These are phyloP conservation scores for Pleurotus tuber-regium DNA, from an alignment of 768 basidiomycete genomes.

Conservation along the genomic window DNA sequence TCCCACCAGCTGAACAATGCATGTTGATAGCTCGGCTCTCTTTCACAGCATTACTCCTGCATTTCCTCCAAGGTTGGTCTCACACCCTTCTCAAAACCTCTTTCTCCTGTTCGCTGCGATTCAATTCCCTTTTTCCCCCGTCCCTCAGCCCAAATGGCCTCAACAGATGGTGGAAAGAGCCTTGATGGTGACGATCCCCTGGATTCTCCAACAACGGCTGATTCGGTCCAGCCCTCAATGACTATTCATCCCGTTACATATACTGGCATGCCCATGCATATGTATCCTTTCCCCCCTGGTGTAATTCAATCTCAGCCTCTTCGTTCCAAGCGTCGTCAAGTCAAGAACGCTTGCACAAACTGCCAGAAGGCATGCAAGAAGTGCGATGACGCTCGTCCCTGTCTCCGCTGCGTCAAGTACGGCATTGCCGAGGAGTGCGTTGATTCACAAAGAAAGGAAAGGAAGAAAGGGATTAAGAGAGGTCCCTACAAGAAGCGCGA, in stretches of 20 bases:
- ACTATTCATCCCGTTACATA: constrained; percentile 49
- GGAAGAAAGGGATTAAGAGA: constrained; percentile 83
- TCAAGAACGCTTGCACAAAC: constrained; percentile 90
- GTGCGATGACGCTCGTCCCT: constrained; percentile 89
- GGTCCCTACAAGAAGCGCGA: constrained; percentile 96
- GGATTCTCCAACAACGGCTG: constrained; percentile 31
- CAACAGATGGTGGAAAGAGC: constrained; percentile 24
- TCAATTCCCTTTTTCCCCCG: constrained; percentile 2
- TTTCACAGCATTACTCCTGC: not conserved
- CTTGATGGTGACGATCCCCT: constrained; percentile 31
- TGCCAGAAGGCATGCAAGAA: constrained; percentile 93
- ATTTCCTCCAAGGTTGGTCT: not conserved
- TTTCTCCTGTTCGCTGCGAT: not conserved
- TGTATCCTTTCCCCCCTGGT: constrained; percentile 64
- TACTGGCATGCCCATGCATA: constrained; percentile 59
- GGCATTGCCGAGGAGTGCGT: constrained; percentile 84
- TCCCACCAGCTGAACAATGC: not conserved
- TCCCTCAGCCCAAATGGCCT: constrained; percentile 29
- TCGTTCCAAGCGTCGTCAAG: constrained; percentile 79
- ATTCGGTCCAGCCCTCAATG: constrained; percentile 29
- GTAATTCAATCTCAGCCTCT: constrained; percentile 43
- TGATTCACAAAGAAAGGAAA: constrained; percentile 90
- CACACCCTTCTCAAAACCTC: not conserved
- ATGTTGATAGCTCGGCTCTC: not conserved
- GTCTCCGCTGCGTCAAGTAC: constrained; percentile 90